Evolutionary conservation across 2,329 filamentous ascomycete species (phyloP), one percentile per base, ranked within the genome.

Genomic region (Alternaria arbusti): DNA sequence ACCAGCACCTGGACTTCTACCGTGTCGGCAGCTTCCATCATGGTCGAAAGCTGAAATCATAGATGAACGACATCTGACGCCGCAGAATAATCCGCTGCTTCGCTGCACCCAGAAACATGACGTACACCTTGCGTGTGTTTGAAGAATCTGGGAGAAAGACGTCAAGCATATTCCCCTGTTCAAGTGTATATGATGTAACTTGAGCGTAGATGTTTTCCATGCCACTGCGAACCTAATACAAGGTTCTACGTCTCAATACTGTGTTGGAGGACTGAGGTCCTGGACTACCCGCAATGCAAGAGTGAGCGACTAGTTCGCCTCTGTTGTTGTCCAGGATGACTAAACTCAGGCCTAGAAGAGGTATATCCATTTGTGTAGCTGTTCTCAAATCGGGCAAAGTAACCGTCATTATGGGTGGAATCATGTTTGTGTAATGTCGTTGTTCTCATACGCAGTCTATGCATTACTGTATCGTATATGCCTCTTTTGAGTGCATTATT

Each of bases 361-460:
- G 3, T 36, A 36, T 36, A 36, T 15, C 7, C 8, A n/a, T n/a
- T 36, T 15, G 32, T 36, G 7, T 36, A 2, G 32, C 32, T n/a
- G 13, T 32, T 11, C 7, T 6, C 26, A 26, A 8, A 13, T 15
- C 26, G 7, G 7, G n/a, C 47, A 15, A 23, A 15, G 28, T 1
- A 15, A 15, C 13, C 3, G 8, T 20, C 52, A 26, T 26, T 1
- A 28, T 17, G 9, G 5, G 28, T 32, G 11, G 3, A n/a, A 17
- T 6, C n/a, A n/a, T 32, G 13, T 22, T 43, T 43, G 25, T 30
- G 32, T 50, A 30, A 20, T 56, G 49, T 64, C 63, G 54, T 68
- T 61, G 58, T 63, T 40, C 46, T 65, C 64, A 62, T 70, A 54
- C 64, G 59, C 69, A 54, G 61, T 64, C 46, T 58, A 46, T 65